These are phyloP conservation scores for Herpetomonas tarakana DNA, from an alignment of 208 protist species.

Conservation along the genomic window DNA sequence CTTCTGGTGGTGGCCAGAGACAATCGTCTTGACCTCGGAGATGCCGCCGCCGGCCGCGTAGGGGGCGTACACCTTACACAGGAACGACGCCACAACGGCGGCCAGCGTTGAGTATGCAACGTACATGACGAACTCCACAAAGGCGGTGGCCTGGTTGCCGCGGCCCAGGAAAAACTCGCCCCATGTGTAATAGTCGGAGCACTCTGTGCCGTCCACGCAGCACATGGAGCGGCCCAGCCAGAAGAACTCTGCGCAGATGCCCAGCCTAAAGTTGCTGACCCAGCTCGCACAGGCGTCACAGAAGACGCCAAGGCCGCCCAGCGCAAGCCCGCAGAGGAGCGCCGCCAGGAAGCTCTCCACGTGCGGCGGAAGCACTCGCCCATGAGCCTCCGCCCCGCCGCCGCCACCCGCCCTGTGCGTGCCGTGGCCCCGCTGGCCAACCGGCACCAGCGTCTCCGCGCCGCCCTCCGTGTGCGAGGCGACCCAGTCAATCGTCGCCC, in stretches of 20 bases:
- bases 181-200: constrained; percentile 56
- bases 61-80: constrained; percentile 66
- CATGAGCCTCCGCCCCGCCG: constrained; percentile 8
- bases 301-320: constrained; percentile 58
- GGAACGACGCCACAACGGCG: constrained; percentile 38
- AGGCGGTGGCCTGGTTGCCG: constrained; percentile 24
- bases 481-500: constrained; percentile 70
- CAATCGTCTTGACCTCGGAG: constrained; percentile 88
- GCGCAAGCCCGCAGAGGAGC: constrained; percentile 31
- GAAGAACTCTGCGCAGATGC: constrained; percentile 63
- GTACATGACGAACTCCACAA: constrained; percentile 60
- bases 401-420: not conserved
- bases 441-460: constrained; percentile 25
- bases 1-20: constrained; percentile 63
- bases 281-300: constrained; percentile 60
- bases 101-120: constrained; percentile 39
- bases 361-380: constrained; percentile 19
- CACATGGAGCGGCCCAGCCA: constrained; percentile 52
- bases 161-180: constrained; percentile 58
- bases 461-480: constrained; percentile 36
- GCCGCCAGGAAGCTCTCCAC: constrained; percentile 41
- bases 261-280: constrained; percentile 51
- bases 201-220: constrained; percentile 38
- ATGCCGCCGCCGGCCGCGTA: constrained; percentile 84
- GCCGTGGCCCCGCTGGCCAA: constrained; percentile 8